phyloP scores from a whole-genome alignment of 2,329 filamentous ascomycete species.

The Orbilia oligospora region DNA sequence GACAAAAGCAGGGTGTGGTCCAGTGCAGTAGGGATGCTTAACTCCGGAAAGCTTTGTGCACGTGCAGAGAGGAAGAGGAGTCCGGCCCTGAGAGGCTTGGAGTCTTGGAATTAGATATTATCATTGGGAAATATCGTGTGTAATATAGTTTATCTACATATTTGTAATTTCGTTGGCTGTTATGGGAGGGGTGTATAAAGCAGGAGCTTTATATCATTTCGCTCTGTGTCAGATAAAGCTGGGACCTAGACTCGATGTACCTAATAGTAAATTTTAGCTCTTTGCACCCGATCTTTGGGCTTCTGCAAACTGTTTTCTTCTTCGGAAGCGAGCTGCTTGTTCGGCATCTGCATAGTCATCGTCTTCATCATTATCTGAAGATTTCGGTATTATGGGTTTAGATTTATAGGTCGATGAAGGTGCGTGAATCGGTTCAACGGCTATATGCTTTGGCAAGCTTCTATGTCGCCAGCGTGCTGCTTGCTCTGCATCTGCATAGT shows the following conservation, averaged over 20 bases:
- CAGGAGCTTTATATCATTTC: too few relatives aligned
- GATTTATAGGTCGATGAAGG: conserved; percentile 4
- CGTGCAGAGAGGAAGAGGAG: background rate
- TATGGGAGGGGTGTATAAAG: conserved; percentile 5
- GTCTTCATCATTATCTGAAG: conserved; percentile 44
- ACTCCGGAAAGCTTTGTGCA: conserved; percentile 9
- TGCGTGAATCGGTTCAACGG: background rate
- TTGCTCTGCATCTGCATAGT: conserved; percentile 53
- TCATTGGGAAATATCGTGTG: background rate
- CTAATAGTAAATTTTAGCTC: conserved; percentile 23
- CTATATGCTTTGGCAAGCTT: conserved; percentile 12
- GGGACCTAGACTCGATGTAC: background rate
- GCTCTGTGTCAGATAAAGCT: background rate
- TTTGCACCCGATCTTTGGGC: conserved; percentile 30
- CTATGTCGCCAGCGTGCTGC: conserved; percentile 46
- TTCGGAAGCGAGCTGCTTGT: conserved; percentile 47
- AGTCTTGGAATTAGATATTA: conserved; percentile 4
- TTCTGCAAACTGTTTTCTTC: conserved; percentile 39
- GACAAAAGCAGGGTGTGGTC: background rate
- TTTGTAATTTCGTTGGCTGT: background rate
- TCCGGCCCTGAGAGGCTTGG: background rate
- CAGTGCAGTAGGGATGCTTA: background rate
- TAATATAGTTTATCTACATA: background rate
- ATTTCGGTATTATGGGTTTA: conserved; percentile 11
- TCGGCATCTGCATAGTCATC: conserved; percentile 51